Percentiles rank a stretch among this genome's conserved stretches.
Evolutionary conservation across 495 filamentous ascomycete species (phyloP).

Genomic region (Penicillium tannophilum): DNA sequence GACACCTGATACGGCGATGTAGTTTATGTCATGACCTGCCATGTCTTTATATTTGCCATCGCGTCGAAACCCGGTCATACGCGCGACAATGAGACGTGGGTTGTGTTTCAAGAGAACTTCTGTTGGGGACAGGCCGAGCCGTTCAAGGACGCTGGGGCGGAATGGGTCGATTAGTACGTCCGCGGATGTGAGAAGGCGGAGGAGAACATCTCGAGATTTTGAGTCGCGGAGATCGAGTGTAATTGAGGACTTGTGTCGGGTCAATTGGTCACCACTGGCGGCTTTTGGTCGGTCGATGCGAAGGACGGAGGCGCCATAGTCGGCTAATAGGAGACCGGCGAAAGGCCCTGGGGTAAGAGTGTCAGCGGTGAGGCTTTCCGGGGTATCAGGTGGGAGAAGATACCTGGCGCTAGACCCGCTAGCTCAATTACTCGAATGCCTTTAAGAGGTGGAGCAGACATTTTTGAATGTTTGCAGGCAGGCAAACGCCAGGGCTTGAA

Average conservation of each 20-base stretch:
- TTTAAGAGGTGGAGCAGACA: slow-evolving; percentile 56
- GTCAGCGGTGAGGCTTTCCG: slow-evolving; percentile 2
- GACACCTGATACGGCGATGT: slow-evolving; percentile 84
- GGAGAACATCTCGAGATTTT: slow-evolving; percentile 62
- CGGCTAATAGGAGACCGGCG: slow-evolving; percentile 83
- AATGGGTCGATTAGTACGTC: slow-evolving; percentile 93
- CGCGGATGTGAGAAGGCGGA: slow-evolving; percentile 58
- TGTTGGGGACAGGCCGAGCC: slow-evolving; percentile 69
- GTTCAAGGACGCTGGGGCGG: slow-evolving; percentile 86
- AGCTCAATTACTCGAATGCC: slow-evolving; percentile 86
- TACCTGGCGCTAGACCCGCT: slow-evolving; percentile 86
- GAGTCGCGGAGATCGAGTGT: slow-evolving; percentile 73
- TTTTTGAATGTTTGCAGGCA: slow-evolving; percentile 11
- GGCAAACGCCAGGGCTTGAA: not conserved
- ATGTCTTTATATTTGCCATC: slow-evolving; percentile 82
- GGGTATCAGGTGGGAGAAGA: not conserved
- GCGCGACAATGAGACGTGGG: slow-evolving; percentile 76
- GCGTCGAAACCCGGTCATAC: slow-evolving; percentile 86
- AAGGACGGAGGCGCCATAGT: slow-evolving; percentile 85
- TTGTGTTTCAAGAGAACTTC: slow-evolving; percentile 65
- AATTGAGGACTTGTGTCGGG: slow-evolving; percentile 77
- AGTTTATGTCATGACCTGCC: slow-evolving; percentile 99
- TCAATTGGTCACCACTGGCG: slow-evolving; percentile 62
- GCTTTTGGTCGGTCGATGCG: slow-evolving; percentile 73
- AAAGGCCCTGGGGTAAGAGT: slow-evolving; percentile 67